Evolutionary conservation across 331 rosid species (phyloP).

Genomic region (Cucumis variabilis): DNA sequence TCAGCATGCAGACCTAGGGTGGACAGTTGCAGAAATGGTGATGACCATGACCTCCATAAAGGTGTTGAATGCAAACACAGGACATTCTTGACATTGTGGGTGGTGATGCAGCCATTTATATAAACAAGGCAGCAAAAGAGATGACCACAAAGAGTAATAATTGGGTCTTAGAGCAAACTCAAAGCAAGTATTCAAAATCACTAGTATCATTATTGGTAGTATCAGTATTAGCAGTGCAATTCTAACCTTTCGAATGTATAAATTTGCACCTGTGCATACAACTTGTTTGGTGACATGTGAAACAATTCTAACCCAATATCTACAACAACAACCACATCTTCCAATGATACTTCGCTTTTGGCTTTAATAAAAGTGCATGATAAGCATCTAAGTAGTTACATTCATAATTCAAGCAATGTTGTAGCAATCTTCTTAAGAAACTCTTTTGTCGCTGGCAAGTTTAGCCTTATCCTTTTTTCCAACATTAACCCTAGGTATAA

Average conservation of each 20-base stretch:
- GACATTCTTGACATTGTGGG: constrained; percentile 91
- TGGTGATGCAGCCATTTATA: constrained; percentile 92
- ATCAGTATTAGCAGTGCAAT: constrained; percentile 22
- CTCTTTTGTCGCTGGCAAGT: constrained; percentile 84
- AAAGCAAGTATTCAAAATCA: constrained; percentile 92
- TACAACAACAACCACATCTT: constrained; percentile 70
- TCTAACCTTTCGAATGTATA: constrained; percentile 33
- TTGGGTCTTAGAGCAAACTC: constrained; percentile 95
- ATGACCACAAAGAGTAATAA: constrained; percentile 90
- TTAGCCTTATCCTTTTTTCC: constrained; percentile 87
- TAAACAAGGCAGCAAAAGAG: constrained; percentile 93
- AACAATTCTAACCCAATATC: constrained; percentile 80
- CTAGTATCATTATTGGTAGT: constrained; percentile 64
- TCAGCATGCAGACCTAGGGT: constrained; percentile 73
- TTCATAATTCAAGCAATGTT: not conserved
- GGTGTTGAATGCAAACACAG: constrained; percentile 72
- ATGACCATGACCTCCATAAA: constrained; percentile 69
- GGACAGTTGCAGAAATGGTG: constrained; percentile 50
- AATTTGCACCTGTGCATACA: constrained; percentile 85
- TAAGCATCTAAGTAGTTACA: constrained; percentile 24
- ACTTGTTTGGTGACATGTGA: constrained; percentile 71
- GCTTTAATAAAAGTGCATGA: constrained; percentile 88
- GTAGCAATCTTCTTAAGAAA: constrained; percentile 30
- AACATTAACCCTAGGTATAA: constrained; percentile 55
- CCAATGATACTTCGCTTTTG: constrained; percentile 86